These are phyloP conservation scores for Helenozyma baotianmanensis DNA, from an alignment of 805 yeast species.

Conservation along the genomic window DNA sequence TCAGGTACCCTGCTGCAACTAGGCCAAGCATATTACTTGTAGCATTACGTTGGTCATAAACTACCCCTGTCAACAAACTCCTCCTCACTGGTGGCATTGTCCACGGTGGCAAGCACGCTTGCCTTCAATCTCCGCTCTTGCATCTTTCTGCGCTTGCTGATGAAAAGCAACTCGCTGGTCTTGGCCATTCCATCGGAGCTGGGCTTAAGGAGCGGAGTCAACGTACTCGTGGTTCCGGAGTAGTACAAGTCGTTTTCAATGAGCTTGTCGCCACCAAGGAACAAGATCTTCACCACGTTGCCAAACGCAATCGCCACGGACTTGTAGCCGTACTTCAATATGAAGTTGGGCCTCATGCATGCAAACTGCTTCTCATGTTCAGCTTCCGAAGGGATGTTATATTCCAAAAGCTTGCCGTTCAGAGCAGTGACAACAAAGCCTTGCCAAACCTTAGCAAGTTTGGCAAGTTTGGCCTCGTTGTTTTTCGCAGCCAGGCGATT, in stretches of 20 bases:
- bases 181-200: constrained; percentile 13
- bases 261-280: constrained; percentile 70
- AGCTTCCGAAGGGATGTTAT: constrained; percentile 49
- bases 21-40: no score
- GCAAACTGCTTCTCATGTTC: constrained; percentile 25
- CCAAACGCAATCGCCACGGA: constrained; percentile 75
- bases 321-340: constrained; percentile 70
- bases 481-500: no score
- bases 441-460: constrained; percentile 52
- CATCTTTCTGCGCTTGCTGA: constrained; percentile 44
- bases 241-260: constrained; percentile 55
- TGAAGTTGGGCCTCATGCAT: constrained; percentile 47
- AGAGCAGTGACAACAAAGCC: constrained; percentile 70
- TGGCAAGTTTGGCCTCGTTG: neutral
- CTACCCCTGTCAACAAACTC: no score
- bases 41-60: no score
- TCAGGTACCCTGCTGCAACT: no score
- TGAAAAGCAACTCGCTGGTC: constrained; percentile 47
- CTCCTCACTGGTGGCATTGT: no score
- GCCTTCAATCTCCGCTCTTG: constrained; percentile 9
- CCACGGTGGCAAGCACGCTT: no score
- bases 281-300: constrained; percentile 63
- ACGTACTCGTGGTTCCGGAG: constrained; percentile 31
- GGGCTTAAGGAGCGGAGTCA: constrained; percentile 13
- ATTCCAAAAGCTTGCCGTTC: constrained; percentile 57